phyloP scores from a whole-genome alignment of 441 rosid species.

The Aleurites moluccanus region DNA sequence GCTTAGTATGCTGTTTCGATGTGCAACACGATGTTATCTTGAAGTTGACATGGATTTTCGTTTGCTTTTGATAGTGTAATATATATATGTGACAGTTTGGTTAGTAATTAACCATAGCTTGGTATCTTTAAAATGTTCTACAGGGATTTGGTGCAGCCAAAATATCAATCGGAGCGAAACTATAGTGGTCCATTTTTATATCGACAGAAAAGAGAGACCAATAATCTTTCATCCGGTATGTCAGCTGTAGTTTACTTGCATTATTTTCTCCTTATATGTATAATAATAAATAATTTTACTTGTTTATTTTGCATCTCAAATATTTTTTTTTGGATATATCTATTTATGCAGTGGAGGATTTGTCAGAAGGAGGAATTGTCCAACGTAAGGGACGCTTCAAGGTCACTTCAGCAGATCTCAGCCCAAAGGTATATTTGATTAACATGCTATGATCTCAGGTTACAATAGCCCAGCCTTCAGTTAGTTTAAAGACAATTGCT shows the following conservation, averaged over 20 bases:
- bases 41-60: neutral
- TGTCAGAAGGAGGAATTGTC: constrained; percentile 74
- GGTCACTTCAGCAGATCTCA: constrained; percentile 81
- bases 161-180: constrained; percentile 64
- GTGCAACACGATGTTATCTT: constrained; percentile 6
- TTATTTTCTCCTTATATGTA: neutral
- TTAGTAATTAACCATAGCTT: constrained; percentile 17
- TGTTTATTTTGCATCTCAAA: neutral
- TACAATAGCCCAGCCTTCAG: neutral
- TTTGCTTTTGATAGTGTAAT: constrained; percentile 6
- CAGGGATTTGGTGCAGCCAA: constrained; percentile 72
- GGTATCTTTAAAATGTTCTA: constrained; percentile 24
- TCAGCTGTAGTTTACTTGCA: constrained; percentile 4
- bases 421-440: constrained; percentile 72
- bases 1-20: neutral
- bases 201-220: constrained; percentile 68
- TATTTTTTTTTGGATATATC: constrained; percentile 14
- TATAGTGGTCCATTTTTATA: constrained; percentile 70
- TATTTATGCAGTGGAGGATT: constrained; percentile 56
- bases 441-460: constrained; percentile 10
- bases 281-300: constrained; percentile 11
- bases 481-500: neutral
- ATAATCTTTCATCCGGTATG: constrained; percentile 57
- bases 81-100: neutral
- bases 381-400: constrained; percentile 89